Evolutionary conservation across 2,329 filamentous ascomycete genomes (phyloP).

Genomic region (Huntiella omanensis): DNA sequence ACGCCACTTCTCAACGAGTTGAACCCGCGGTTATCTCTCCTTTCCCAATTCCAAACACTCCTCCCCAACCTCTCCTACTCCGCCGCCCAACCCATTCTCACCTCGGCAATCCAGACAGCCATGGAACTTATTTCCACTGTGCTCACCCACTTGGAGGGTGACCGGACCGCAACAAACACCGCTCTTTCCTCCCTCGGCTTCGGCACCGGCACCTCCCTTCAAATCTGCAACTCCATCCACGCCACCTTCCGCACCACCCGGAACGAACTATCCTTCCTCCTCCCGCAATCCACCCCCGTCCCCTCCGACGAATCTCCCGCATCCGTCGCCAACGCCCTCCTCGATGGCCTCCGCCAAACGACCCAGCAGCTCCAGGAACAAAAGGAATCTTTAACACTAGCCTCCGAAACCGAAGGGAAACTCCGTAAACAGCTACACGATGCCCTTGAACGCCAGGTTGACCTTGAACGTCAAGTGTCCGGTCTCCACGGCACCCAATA

Average conservation of each 20-base stretch:
- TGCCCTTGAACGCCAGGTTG: constrained; percentile 17
- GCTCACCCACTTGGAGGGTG: constrained; percentile 12
- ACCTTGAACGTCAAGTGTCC: constrained; percentile 24
- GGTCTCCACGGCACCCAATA: constrained; percentile 12
- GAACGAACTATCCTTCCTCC: constrained; percentile 42
- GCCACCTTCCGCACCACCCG: constrained; percentile 35
- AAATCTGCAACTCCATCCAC: constrained; percentile 29
- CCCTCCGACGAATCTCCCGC: constrained; percentile 33
- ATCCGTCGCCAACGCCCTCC: constrained; percentile 35
- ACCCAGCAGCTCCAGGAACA: constrained; percentile 26
- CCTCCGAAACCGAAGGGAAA: constrained; percentile 35
- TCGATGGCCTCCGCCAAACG: constrained; percentile 30
- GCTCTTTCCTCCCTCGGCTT: constrained; percentile 34
- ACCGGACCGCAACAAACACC: constrained; percentile 24
- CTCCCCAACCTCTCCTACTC: too few relatives aligned
- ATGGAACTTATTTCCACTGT: constrained; percentile 23
- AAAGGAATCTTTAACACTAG: constrained; percentile 39
- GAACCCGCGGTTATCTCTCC: background rate
- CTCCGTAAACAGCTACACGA: constrained; percentile 34
- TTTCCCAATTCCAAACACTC: too few relatives aligned
- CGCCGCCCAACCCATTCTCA: background rate
- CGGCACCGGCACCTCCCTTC: constrained; percentile 24
- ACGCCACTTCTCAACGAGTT: constrained; percentile 16
- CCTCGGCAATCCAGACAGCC: constrained; percentile 19
- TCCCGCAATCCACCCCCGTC: constrained; percentile 36